These are phyloP conservation scores for Tylopilus sp. DNA, from an alignment of 768 basidiomycete species.

Conservation along the genomic window DNA sequence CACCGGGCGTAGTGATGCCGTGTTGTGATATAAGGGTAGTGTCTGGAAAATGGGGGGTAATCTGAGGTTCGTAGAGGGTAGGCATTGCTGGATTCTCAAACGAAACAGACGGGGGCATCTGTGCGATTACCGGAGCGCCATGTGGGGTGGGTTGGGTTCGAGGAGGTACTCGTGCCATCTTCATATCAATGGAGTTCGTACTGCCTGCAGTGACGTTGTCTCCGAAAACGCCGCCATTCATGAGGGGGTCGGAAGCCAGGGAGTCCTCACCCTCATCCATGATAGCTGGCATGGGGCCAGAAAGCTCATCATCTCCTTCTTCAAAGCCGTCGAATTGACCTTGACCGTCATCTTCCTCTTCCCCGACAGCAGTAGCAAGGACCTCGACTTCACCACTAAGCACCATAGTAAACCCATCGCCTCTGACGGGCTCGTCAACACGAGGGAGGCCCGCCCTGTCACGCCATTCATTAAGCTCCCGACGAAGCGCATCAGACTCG, in stretches of 20 bases:
- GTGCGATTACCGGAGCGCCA: slow-evolving; percentile 44
- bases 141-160: slow-evolving; percentile 23
- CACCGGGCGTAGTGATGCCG: slow-evolving; percentile 14
- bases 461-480: slow-evolving; percentile 94
- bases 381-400: slow-evolving; percentile 70
- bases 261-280: slow-evolving; percentile 33
- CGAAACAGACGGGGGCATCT: slow-evolving; percentile 39
- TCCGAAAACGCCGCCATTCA: slow-evolving; percentile 31
- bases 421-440: slow-evolving; percentile 69
- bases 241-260: slow-evolving; percentile 25
- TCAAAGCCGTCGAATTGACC: slow-evolving; percentile 37
- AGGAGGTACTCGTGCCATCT: slow-evolving; percentile 26
- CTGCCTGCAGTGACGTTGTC: slow-evolving; percentile 30
- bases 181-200: slow-evolving; percentile 26
- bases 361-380: slow-evolving; percentile 48
- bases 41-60: slow-evolving; percentile 27
- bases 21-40: slow-evolving; percentile 22
- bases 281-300: slow-evolving; percentile 21
- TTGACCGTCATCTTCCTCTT: slow-evolving; percentile 51
- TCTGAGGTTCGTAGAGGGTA: slow-evolving; percentile 40
- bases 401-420: slow-evolving; percentile 70
- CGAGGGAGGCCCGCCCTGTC: slow-evolving; percentile 67
- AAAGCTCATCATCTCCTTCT: slow-evolving; percentile 41
- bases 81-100: slow-evolving; percentile 55
- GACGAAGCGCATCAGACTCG: slow-evolving; percentile 83